Percentiles rank a stretch among this genome's conserved stretches.
Conservation (phyloP, 768 basidiomycete genomes). For the Cystobasidium tubakii region DNA sequence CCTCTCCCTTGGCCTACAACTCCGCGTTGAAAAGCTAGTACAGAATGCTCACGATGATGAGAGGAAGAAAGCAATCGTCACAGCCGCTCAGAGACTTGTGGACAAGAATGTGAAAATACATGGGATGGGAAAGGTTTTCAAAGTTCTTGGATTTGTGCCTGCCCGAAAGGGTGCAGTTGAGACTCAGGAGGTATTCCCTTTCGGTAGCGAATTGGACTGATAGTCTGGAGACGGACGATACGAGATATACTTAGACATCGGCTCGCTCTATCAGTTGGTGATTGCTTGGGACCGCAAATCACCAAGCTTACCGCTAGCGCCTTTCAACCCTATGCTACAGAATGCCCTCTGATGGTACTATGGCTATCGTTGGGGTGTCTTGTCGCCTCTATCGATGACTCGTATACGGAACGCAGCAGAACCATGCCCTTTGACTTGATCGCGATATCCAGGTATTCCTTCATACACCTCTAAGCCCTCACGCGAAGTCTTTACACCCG, state of each 20-base stretch:
- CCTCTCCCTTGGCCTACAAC: constrained; percentile 64
- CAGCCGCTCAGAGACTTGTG: constrained; percentile 65
- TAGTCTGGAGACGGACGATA: neutral
- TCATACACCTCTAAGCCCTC: neutral
- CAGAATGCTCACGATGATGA: constrained; percentile 54
- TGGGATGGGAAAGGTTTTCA: constrained; percentile 84
- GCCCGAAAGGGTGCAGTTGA: constrained; percentile 27
- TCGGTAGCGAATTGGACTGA: constrained; percentile 22
- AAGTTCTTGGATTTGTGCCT: constrained; percentile 62
- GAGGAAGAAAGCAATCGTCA: constrained; percentile 55
- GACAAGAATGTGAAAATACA: constrained; percentile 53
- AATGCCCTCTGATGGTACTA: no score
- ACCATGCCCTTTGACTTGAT: constrained; percentile 1
- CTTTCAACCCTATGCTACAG: no score
- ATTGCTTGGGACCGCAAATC: no score
- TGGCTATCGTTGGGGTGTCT: neutral
- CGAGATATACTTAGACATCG: no score
- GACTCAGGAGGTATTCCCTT: constrained; percentile 24
- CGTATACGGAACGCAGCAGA: neutral
- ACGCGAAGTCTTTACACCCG: neutral
- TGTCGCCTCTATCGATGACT: neutral
- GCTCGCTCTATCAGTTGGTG: no score
- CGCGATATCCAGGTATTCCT: neutral
- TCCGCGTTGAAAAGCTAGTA: constrained; percentile 64
- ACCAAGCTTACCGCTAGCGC: no score